A percentile compares a stretch with the other conserved stretches of the same genome.
These are phyloP conservation scores for Austroboletus niveus DNA, from an alignment of 1,284 basidiomycete genomes.

Conservation along the genomic window DNA sequence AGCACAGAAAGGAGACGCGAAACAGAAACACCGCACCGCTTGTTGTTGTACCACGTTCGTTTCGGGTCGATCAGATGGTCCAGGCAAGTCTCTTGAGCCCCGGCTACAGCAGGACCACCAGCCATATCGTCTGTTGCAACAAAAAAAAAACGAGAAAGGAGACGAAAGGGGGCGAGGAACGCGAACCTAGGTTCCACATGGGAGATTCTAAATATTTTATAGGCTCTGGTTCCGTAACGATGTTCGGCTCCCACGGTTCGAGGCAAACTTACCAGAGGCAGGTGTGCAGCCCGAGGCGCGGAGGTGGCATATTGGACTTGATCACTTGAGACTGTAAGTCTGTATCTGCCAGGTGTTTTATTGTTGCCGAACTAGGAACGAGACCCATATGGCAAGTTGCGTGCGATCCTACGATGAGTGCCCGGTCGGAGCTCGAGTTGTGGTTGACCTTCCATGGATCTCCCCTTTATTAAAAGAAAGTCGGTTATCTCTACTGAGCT, in stretches of 20 bases:
- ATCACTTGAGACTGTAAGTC: not conserved
- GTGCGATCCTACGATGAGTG: too few relatives aligned
- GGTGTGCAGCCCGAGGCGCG: too few relatives aligned
- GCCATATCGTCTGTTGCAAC: slow-evolving; percentile 43
- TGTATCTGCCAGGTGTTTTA: not conserved
- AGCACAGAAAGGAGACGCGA: not conserved
- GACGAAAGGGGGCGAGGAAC: not conserved
- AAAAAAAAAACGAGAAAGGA: slow-evolving; percentile 11
- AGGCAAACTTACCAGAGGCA: not conserved
- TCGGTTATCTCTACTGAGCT: too few relatives aligned
- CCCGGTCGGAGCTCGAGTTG: too few relatives aligned
- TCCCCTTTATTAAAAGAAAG: too few relatives aligned
- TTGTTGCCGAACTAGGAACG: too few relatives aligned
- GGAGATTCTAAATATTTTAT: slow-evolving; percentile 9
- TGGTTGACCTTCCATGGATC: too few relatives aligned
- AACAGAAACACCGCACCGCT: slow-evolving; percentile 40
- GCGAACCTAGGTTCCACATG: not conserved
- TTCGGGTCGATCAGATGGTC: slow-evolving; percentile 60
- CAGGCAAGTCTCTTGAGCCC: slow-evolving; percentile 38
- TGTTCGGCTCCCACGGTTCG: not conserved
- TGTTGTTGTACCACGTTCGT: slow-evolving; percentile 73
- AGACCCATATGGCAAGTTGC: too few relatives aligned
- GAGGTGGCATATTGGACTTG: not conserved
- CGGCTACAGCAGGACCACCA: slow-evolving; percentile 36
- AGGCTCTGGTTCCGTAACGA: slow-evolving; percentile 11